Evolutionary conservation across 345 rosid genomes (phyloP), one percentile per base, ranked within the genome.

Genomic region (Psidium guajava): DNA sequence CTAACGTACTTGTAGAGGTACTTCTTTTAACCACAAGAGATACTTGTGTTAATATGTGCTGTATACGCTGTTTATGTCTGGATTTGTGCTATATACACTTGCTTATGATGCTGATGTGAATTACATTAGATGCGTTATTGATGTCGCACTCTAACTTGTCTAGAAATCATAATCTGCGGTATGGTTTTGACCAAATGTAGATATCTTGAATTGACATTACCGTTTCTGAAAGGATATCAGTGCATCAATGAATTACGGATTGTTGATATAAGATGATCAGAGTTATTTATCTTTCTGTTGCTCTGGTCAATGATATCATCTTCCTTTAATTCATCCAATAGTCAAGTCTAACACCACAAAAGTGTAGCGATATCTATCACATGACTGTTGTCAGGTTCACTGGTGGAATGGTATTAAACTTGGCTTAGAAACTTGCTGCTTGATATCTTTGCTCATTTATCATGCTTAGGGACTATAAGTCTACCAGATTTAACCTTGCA

Each of bases 1-100:
- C 98, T 27, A 92, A 88, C 47, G 89, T 92, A 74, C 87, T 95
- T 42, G 94, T 96, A 49, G 97, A 95, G 95, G 99, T 95, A 93
- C 32, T 47, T 75, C 77, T 21, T 27, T 32, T 47, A 27, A 18
- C 80, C 49, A 49, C 7, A 20, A 36, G 47, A 18, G 32, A 58
- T 58, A 24, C 18, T 8, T 28, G 7, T 27, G 42, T 61, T 28
- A 61, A 15, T 15, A 28, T 15, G 74, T 69, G 77, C 77, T 69
- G 5, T 36, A 36, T 36, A 36, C 3, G 36, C 36, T 36, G 2
- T 69, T 69, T 69, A 18, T 18, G 47, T 36, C 80, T 69, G 47
- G 47, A 69, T 36, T 18, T 18, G 77, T 9, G 77, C 77, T 69
- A 8, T 69, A 18, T 69, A 6, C 80, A 36, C 47, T 18, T 36